phyloP scores from a whole-genome alignment of 768 basidiomycete genomes.

The Neoboletus magnificus region DNA sequence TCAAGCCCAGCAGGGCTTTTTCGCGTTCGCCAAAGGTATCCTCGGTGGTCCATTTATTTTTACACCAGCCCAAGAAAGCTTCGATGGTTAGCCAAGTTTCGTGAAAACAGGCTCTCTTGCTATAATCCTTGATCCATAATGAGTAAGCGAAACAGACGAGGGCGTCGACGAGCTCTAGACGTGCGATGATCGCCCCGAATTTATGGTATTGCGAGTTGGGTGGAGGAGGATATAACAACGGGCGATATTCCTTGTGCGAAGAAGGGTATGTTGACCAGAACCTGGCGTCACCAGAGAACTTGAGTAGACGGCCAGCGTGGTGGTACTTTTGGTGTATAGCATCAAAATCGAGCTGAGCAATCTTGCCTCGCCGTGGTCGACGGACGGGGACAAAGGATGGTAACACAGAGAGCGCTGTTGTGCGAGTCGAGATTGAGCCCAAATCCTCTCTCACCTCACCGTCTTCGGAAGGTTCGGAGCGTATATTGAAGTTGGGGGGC shows the following conservation, averaged over 20 bases:
- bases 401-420: conserved; percentile 31
- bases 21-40: conserved; percentile 45
- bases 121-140: conserved; percentile 74
- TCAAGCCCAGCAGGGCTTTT: conserved; percentile 69
- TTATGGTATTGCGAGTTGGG: conserved; percentile 71
- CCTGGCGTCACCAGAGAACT: conserved; percentile 80
- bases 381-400: conserved; percentile 53
- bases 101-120: conserved; percentile 49
- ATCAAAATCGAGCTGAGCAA: conserved; percentile 48
- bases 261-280: conserved; percentile 72
- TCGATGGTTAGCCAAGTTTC: conserved; percentile 69
- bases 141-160: conserved; percentile 82
- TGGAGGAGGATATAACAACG: conserved; percentile 60
- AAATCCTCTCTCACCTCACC: conserved; percentile 46
- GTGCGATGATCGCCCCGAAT: conserved; percentile 69
- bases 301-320: conserved; percentile 65
- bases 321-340: conserved; percentile 69
- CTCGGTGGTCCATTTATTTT: conserved; percentile 57
- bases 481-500: conserved; percentile 23
- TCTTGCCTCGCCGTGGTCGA: conserved; percentile 61
- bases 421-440: conserved; percentile 16
- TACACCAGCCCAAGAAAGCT: conserved; percentile 69
- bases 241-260: conserved; percentile 59
- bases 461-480: conserved; percentile 45
- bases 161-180: conserved; percentile 78